Evolutionary conservation across 2,329 filamentous ascomycete genomes (phyloP).

Genomic region (Nothophaeocryptopus gaeumannii): DNA sequence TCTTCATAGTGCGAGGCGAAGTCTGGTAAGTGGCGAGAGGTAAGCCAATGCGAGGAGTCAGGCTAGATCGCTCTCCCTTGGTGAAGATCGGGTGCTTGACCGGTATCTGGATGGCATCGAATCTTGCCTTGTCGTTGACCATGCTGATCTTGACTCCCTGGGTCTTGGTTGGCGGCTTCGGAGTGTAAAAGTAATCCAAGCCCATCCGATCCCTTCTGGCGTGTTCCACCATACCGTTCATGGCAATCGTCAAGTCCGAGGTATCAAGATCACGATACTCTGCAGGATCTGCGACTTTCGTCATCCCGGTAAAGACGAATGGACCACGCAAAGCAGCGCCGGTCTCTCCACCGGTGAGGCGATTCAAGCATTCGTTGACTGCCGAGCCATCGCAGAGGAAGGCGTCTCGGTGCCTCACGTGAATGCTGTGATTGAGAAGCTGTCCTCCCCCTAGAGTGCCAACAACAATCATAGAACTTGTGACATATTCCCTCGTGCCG

Average conservation of each 20-base stretch:
- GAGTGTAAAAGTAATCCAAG: too few species aligned
- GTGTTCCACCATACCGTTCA: not conserved
- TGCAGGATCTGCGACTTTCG: not conserved
- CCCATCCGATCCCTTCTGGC: not conserved
- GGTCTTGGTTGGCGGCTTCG: too few species aligned
- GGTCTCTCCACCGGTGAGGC: not conserved
- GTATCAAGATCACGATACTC: not conserved
- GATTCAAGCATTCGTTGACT: not conserved
- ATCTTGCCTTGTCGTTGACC: too few species aligned
- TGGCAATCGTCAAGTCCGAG: not conserved
- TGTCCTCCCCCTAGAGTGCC: not conserved
- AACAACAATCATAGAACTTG: not conserved
- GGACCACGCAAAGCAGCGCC: not conserved
- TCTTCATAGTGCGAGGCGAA: too few species aligned
- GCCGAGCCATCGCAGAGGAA: not conserved
- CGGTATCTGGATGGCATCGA: too few species aligned
- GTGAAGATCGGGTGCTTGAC: too few species aligned
- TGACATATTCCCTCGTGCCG: not conserved
- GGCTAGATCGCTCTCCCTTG: too few species aligned
- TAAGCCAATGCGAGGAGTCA: too few species aligned
- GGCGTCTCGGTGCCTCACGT: not conserved
- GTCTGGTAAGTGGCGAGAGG: too few species aligned
- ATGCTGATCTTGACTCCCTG: too few species aligned
- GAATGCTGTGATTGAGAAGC: not conserved
- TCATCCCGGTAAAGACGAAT: not conserved